These are phyloP conservation scores for Dictyostelium discoideum DNA, from an alignment of 78 protist genomes.

Conservation along the genomic window DNA sequence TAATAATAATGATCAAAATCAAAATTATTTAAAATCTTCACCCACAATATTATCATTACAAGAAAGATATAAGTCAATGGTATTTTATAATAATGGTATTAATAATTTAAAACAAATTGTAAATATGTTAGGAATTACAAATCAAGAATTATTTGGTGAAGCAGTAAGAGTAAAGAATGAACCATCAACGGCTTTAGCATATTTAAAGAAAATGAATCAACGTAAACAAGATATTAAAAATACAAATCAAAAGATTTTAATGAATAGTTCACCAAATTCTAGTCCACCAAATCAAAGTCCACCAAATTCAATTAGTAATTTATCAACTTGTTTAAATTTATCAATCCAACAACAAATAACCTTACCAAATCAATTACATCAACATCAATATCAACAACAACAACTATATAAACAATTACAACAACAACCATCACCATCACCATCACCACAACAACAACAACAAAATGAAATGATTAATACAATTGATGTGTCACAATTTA, in stretches of 20 bases:
- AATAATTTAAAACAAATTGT: neutral
- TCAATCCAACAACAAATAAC: neutral
- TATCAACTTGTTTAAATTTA: neutral
- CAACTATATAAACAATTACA: neutral
- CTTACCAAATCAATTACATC: neutral
- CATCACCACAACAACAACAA: neutral
- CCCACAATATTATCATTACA: neutral
- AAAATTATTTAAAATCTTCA: neutral
- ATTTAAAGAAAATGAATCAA: neutral
- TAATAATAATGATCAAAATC: neutral
- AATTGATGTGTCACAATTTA: neutral
- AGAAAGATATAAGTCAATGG: neutral
- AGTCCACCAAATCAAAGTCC: neutral
- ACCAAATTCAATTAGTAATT: neutral
- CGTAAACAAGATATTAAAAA: neutral
- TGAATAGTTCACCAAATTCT: neutral
- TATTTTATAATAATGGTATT: neutral
- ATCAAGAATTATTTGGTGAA: constrained; percentile 13
- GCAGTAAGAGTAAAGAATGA: constrained; percentile 2
- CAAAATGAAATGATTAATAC: neutral
- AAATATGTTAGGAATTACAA: neutral
- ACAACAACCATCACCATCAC: neutral
- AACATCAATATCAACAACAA: neutral
- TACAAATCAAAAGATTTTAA: neutral
- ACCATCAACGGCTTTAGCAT: neutral